Percentiles rank a stretch among this genome's conserved stretches.
Conservation (phyloP, 2,329 filamentous ascomycete species). For the Fusarium virguliforme region DNA sequence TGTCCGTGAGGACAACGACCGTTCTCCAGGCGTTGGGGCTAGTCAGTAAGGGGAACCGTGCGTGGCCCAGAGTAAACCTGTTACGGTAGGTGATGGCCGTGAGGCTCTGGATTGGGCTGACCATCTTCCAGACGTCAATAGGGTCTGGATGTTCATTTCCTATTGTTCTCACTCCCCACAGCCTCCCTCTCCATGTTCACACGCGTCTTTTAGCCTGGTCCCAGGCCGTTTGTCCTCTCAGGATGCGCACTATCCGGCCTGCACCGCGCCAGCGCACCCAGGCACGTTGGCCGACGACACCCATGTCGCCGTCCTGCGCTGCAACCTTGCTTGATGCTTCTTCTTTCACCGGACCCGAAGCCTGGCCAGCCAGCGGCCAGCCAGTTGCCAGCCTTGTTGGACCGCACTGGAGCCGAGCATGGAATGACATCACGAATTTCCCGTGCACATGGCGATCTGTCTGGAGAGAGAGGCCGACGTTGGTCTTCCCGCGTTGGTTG, state of each 20-base stretch:
- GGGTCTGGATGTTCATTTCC: slow-evolving; percentile 26
- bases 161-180: slow-evolving; percentile 27
- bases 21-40: slow-evolving; percentile 23
- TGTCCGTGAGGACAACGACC: background rate
- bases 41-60: slow-evolving; percentile 33
- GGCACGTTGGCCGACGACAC: slow-evolving; percentile 23
- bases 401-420: background rate
- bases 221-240: background rate
- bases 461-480: slow-evolving; percentile 19
- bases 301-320: slow-evolving; percentile 20
- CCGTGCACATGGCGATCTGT: slow-evolving; percentile 13
- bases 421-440: slow-evolving; percentile 39
- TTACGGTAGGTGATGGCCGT: slow-evolving; percentile 23
- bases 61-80: slow-evolving; percentile 15
- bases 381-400: slow-evolving; percentile 14
- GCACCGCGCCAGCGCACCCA: background rate
- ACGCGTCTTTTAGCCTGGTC: background rate
- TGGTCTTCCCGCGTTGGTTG: slow-evolving; percentile 18
- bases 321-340: slow-evolving; percentile 1
- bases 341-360: slow-evolving; percentile 9
- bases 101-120: slow-evolving; percentile 32
- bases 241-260: slow-evolving; percentile 4
- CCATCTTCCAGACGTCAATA: slow-evolving; percentile 40
- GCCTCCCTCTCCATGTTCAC: slow-evolving; percentile 10
- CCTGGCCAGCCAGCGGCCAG: background rate